phyloP scores from a whole-genome alignment of 1,284 basidiomycete genomes.

The Fistulinella cinereoalba region DNA sequence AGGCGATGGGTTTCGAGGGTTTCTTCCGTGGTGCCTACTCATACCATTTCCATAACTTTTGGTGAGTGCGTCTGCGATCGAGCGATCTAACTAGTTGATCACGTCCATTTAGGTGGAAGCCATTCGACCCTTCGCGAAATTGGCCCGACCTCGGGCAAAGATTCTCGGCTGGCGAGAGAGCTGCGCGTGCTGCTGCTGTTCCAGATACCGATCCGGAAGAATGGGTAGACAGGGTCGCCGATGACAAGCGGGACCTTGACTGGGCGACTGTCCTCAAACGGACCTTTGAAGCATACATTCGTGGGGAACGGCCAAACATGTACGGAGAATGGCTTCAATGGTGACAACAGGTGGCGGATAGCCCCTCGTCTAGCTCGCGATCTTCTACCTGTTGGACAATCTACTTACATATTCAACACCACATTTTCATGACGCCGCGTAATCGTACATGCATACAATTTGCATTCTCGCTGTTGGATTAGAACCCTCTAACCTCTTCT shows the following conservation, averaged over 20 bases:
- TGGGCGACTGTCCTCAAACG: slow-evolving; percentile 91
- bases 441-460: slow-evolving; percentile 28
- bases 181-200: slow-evolving; percentile 44
- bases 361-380: slow-evolving; percentile 2
- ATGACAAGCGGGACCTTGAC: slow-evolving; percentile 73
- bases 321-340: slow-evolving; percentile 84
- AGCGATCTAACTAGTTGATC: too few species aligned
- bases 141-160: slow-evolving; percentile 86
- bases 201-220: slow-evolving; percentile 35
- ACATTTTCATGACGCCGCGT: slow-evolving; percentile 28
- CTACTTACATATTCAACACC: slow-evolving; percentile 30
- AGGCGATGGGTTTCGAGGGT: slow-evolving; percentile 77
- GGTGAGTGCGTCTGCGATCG: slow-evolving; percentile 41
- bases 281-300: slow-evolving; percentile 85
- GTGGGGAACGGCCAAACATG: slow-evolving; percentile 87
- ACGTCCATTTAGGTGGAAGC: slow-evolving; percentile 72
- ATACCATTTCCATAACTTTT: slow-evolving; percentile 86
- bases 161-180: slow-evolving; percentile 72
- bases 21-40: slow-evolving; percentile 86
- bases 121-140: slow-evolving; percentile 85
- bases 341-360: slow-evolving; percentile 36
- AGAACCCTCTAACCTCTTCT: slow-evolving; percentile 25
- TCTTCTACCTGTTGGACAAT: slow-evolving; percentile 21
- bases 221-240: slow-evolving; percentile 41
- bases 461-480: slow-evolving; percentile 34